Evolutionary conservation across 768 basidiomycete species (phyloP).

Genomic region (Pholiota conissans): DNA sequence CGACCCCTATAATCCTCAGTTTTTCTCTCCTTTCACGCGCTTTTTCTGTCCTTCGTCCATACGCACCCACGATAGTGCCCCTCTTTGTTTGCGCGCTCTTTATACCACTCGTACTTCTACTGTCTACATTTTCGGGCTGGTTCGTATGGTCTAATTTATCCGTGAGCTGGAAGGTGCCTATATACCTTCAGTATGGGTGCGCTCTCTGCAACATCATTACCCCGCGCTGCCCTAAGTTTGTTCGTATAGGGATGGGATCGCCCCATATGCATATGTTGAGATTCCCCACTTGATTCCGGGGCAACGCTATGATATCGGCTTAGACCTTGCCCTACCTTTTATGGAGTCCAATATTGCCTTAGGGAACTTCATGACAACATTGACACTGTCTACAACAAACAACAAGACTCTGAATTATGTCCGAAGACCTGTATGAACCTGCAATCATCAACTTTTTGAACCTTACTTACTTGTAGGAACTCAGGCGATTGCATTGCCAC

Average conservation of each 20-base stretch:
- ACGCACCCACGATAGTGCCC: conserved; percentile 66
- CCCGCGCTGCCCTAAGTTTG: neutral
- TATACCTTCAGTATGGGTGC: conserved; percentile 83
- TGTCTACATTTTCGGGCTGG: conserved; percentile 70
- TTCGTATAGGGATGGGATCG: conserved; percentile 52
- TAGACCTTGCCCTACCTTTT: conserved; percentile 65
- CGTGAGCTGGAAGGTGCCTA: conserved; percentile 64
- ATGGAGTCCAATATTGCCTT: conserved; percentile 68
- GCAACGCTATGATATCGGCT: conserved; percentile 76
- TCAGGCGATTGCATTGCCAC: conserved; percentile 62
- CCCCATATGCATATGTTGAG: conserved; percentile 60
- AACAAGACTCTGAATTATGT: conserved; percentile 64
- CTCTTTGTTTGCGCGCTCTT: conserved; percentile 58
- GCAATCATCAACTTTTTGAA: no score
- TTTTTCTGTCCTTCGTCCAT: conserved; percentile 38
- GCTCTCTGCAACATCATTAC: conserved; percentile 16
- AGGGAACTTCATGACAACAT: conserved; percentile 82
- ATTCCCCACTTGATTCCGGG: conserved; percentile 53
- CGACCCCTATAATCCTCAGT: conserved; percentile 9
- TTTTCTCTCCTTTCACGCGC: conserved; percentile 23
- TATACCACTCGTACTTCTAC: conserved; percentile 58
- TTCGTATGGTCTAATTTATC: conserved; percentile 75
- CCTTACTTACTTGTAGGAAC: neutral
- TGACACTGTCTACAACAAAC: conserved; percentile 56
- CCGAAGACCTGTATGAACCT: conserved; percentile 56